Base-by-base conservation (phyloP, 495 filamentous ascomycete species). In the Penicillium pancosmium region DNA sequence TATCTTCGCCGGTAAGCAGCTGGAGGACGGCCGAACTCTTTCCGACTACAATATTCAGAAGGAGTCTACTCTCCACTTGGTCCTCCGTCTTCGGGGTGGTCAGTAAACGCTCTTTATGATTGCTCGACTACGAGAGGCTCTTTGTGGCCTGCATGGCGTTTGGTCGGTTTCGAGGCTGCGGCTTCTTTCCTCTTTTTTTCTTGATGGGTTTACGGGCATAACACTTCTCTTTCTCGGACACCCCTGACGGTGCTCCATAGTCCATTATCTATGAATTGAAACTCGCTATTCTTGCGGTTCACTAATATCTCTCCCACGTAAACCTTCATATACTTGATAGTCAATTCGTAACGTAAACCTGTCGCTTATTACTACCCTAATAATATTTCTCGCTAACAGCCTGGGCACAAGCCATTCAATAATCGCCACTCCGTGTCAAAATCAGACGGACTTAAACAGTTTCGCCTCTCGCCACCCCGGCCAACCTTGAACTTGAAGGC, bases 21-120 rank as follows among this genome's bases (percentile, higher is more conserved):
- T 95, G 61, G 91, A 95, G 70, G 91, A 95, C 73, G 91, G 91
- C 5, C 83, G 88, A 48, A 91, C 90, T 5, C 76, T 94, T 53
- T 90, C 86, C 53, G 91, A 95, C 69, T 95, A 95, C 84, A 95
- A 95, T 77, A 95, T 95, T 65, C 91, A 95, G 81, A 94, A 95
- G 82, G 91, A 95, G 81, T 88, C 84, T 64, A 95, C 91, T 3
- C 85, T 95, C 31, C 91, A 95, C 73, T 76, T 95, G 78, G 91
- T 94, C 54, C 85, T 95, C 60, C 88, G 91, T 75, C 86, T 95
- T 60, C 91, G 91, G 80, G 91, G 91, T 63, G 91, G 91, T 57
- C 87, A 89, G 74, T 91, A 87, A 72, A 43, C 54, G 27, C 10
- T 25, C n/a, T 52, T 51, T 59, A 49, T 19, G 57, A 57, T 62